Base-by-base conservation (phyloP, 2,329 filamentous ascomycete species). In the Cercospora citrullina region DNA sequence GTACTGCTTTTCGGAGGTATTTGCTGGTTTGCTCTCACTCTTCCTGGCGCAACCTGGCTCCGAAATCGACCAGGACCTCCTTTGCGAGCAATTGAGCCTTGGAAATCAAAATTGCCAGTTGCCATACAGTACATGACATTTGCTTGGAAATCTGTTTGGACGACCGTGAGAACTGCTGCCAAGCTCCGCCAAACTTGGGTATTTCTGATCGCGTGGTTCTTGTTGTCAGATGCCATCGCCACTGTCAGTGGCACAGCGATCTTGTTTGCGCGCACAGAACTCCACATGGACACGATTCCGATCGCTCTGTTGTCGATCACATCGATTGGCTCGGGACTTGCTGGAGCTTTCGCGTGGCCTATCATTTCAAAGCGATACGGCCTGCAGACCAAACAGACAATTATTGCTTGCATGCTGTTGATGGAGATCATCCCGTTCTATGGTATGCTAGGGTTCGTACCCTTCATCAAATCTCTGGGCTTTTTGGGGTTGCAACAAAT, bases 191-290 rank as follows among this genome's bases (percentile, higher is more conserved):
- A 94, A 73, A 89, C 91, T n/a, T 81, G 90, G 58, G 81, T 93
- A 4, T 94, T 94, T 76, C 85, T 97, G 9, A 85, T 86, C 3
- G 91, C 91, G 5, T 98, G 94, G 94, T 97, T 98, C 76, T 85
- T 97, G 14, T 85, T 97, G 2, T 96, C 92, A 2, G 94, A 98
- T 75, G 92, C 92, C 26, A 91, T 97, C 68, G 94, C 94, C 2
- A 97, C 94, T 0, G 93, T 96, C 0, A 94, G 92, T 26, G 94
- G 92, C n/a, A 97, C 94, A 0, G 94, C 94, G 1, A 92, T 97
- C 30, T 84, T 98, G 9, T 97, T 96, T 77, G 94, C 93, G 23
- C 96, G 96, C 79, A 97, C 93, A 0, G 88, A 94, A 76, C 84
- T 98, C 14, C 87, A 92, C 73, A 97, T 98, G 93, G 86, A 89